Percentiles rank a stretch among this genome's conserved stretches.
phyloP scores from a whole-genome alignment of 1,284 basidiomycete genomes.

The Puccinia hordei region DNA sequence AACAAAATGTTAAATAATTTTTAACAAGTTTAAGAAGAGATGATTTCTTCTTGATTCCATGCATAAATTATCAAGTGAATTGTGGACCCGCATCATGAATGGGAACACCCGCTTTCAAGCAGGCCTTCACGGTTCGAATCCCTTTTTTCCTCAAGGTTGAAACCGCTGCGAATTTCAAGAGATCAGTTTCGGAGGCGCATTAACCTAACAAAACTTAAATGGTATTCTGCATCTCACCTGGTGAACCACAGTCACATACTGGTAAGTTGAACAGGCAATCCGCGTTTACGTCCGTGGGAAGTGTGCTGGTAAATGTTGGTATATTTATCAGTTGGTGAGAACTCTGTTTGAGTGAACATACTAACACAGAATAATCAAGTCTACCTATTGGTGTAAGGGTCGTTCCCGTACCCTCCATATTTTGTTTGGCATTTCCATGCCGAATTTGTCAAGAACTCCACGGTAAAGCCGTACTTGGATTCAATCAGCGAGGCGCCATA shows the following conservation, averaged over 20 bases:
- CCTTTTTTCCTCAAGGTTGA: constrained; percentile 24
- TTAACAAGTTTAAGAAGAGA: not conserved
- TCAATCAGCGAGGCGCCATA: constrained; percentile 36
- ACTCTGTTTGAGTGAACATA: constrained; percentile 6
- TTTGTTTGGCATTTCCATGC: constrained; percentile 50
- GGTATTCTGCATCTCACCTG: constrained; percentile 13
- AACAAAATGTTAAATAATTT: not conserved
- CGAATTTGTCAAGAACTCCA: constrained; percentile 31
- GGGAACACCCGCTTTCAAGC: constrained; percentile 42
- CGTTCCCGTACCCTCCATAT: constrained; percentile 42
- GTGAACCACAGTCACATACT: constrained; percentile 42
- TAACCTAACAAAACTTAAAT: not conserved
- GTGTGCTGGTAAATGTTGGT: constrained; percentile 8
- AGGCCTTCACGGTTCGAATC: constrained; percentile 42
- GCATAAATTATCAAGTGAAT: constrained; percentile 7
- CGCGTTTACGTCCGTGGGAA: constrained; percentile 45
- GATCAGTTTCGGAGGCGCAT: not conserved
- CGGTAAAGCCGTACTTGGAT: constrained; percentile 42
- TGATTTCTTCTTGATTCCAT: not conserved
- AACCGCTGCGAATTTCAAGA: constrained; percentile 8
- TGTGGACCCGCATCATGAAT: constrained; percentile 27
- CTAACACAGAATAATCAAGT: not conserved
- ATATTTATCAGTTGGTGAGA: not conserved
- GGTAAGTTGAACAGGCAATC: constrained; percentile 50
- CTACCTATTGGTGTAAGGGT: constrained; percentile 47